Conservation (phyloP, 2,329 filamentous ascomycete genomes). For the Xylaria sp. region DNA sequence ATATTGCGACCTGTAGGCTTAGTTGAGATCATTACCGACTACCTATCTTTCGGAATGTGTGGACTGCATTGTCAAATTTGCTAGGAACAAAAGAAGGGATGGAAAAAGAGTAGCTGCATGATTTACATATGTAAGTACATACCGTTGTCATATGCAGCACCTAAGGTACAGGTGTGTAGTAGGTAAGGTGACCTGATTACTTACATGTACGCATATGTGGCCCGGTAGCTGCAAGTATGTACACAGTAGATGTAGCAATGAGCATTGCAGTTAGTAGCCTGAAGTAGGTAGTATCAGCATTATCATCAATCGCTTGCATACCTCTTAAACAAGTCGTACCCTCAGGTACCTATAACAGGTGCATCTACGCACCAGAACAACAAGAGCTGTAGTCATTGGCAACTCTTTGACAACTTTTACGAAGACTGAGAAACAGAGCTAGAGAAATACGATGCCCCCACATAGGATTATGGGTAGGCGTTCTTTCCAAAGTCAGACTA, state of each 20-base stretch:
- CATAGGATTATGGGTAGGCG: constrained; percentile 12
- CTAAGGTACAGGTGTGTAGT: no score
- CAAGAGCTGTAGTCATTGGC: not conserved
- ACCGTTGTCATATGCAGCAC: not conserved
- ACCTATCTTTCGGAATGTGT: no score
- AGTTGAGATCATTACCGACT: no score
- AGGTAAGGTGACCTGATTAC: no score
- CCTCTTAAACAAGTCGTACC: not conserved
- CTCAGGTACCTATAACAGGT: not conserved
- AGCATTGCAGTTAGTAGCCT: no score
- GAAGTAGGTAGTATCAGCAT: no score
- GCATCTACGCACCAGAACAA: not conserved
- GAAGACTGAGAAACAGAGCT: constrained; percentile 20
- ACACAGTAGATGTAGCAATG: no score
- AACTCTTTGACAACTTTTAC: constrained; percentile 22
- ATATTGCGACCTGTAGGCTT: no score
- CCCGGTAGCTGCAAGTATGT: no score
- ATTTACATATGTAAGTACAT: not conserved
- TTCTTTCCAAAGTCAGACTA: not conserved
- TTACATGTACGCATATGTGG: no score
- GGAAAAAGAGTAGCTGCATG: no score
- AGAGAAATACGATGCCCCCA: constrained; percentile 29
- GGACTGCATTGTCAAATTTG: not conserved
- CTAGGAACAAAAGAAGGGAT: not conserved
- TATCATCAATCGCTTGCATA: not conserved